A percentile compares a stretch with the other conserved stretches of the same genome.
Evolutionary conservation across 2,329 filamentous ascomycete species (phyloP).

Genomic region (Zalaria obscura): DNA sequence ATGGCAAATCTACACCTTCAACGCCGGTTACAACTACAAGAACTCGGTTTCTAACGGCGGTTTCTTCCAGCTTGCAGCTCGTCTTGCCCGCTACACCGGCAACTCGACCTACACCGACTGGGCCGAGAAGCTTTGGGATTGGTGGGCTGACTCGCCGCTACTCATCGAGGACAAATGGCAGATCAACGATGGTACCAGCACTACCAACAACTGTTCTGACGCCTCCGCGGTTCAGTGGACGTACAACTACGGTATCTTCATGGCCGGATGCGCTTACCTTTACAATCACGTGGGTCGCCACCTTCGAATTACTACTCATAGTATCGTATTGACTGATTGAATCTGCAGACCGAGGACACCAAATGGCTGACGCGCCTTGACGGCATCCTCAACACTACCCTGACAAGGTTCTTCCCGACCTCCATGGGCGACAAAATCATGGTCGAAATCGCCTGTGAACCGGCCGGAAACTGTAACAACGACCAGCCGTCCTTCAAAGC

Average conservation of each 20-base stretch:
- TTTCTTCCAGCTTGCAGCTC: conserved; percentile 45
- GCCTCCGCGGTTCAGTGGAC: conserved; percentile 45
- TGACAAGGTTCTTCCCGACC: conserved; percentile 20
- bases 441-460: conserved; percentile 27
- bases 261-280: conserved; percentile 50
- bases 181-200: conserved; percentile 42
- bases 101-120: conserved; percentile 67
- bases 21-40: conserved; percentile 49
- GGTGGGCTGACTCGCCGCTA: conserved; percentile 33
- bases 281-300: conserved; percentile 37
- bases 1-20: conserved; percentile 62
- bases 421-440: conserved; percentile 21
- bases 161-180: conserved; percentile 33
- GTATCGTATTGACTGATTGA: not conserved
- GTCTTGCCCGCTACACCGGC: conserved; percentile 63
- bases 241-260: conserved; percentile 50
- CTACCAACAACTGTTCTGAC: conserved; percentile 34
- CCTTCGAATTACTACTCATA: not conserved
- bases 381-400: conserved; percentile 18
- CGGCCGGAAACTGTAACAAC: conserved; percentile 21
- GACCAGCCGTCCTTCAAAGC: conserved; percentile 25
- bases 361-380: conserved; percentile 11
- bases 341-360: conserved; percentile 4
- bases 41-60: conserved; percentile 45
- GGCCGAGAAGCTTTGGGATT: conserved; percentile 56